Evolutionary conservation across 2,329 filamentous ascomycete species (phyloP).

Genomic region (Ramularia endophylla): DNA sequence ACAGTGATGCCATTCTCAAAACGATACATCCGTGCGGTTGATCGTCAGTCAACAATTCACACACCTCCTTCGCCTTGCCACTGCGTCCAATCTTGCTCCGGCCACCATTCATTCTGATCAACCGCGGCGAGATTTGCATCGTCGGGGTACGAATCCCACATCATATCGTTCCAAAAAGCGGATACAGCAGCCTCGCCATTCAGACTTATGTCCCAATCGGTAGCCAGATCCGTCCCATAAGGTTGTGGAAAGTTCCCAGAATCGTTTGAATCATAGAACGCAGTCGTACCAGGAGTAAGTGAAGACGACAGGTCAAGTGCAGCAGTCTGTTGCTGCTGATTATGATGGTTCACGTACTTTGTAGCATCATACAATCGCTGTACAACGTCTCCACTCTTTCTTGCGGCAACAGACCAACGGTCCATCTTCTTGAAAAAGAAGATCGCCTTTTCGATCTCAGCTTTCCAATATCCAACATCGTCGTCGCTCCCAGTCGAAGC

Average conservation of each 20-base stretch:
- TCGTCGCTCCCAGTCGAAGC: conserved; percentile 16
- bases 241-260: too few species aligned
- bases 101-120: conserved; percentile 14
- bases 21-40: too few species aligned
- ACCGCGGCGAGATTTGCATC: conserved; percentile 10
- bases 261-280: too few species aligned
- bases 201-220: conserved; percentile 7
- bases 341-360: conserved; percentile 23
- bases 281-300: not conserved
- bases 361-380: conserved; percentile 37
- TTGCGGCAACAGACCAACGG: conserved; percentile 41
- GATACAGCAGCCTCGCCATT: conserved; percentile 12
- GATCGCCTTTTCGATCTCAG: conserved; percentile 37
- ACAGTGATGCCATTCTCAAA: too few species aligned
- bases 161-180: conserved; percentile 22
- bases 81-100: conserved; percentile 12
- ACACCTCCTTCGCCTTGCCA: conserved; percentile 4
- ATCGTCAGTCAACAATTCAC: too few species aligned
- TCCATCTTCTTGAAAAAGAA: conserved; percentile 39
- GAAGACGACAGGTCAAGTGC: not conserved
- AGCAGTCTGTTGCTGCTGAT: conserved; percentile 18
- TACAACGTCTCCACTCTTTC: conserved; percentile 38
- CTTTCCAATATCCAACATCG: conserved; percentile 36
- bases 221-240: not conserved
- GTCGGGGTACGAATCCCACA: conserved; percentile 18